Conservation (phyloP, 2,329 filamentous ascomycete species). For the Pezicula rhizophila region DNA sequence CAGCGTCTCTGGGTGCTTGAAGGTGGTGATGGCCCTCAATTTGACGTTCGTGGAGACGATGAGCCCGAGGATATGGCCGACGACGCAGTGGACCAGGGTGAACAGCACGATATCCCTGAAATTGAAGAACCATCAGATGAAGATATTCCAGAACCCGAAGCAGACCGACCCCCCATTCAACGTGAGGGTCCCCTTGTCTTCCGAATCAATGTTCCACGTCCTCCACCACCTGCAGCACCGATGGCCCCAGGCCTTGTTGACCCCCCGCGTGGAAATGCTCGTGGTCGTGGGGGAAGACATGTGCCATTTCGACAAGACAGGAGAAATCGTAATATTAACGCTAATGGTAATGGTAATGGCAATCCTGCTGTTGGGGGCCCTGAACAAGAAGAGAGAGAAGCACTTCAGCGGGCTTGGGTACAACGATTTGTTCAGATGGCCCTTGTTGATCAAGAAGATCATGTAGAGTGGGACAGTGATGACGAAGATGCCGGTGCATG, state of each 20-base stretch:
- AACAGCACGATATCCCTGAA: slow-evolving; percentile 8
- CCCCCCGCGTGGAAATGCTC: slow-evolving; percentile 7
- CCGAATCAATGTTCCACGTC: slow-evolving; percentile 22
- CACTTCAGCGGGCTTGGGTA: slow-evolving; percentile 23
- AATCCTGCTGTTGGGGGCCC: slow-evolving; percentile 6
- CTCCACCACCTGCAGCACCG: slow-evolving; percentile 7
- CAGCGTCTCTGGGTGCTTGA: slow-evolving; percentile 88
- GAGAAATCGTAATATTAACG: not conserved
- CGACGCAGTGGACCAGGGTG: slow-evolving; percentile 7
- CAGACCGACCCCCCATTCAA: slow-evolving; percentile 14
- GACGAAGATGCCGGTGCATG: slow-evolving; percentile 38
- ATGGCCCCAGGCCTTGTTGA: slow-evolving; percentile 15
- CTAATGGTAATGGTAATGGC: not conserved
- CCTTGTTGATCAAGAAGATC: slow-evolving; percentile 28
- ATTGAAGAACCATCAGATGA: slow-evolving; percentile 10
- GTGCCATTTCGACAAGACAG: slow-evolving; percentile 3
- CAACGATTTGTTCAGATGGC: slow-evolving; percentile 29
- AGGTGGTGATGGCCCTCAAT: slow-evolving; percentile 59
- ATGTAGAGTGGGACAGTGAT: slow-evolving; percentile 31
- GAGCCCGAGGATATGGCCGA: not conserved
- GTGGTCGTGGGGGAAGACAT: slow-evolving; percentile 1
- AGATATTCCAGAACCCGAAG: slow-evolving; percentile 3
- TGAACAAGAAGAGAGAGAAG: slow-evolving; percentile 12
- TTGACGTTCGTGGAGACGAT: slow-evolving; percentile 18
- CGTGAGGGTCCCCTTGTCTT: slow-evolving; percentile 28